Conservation (phyloP, 805 yeast genomes). For the Candida taoyuanica region DNA sequence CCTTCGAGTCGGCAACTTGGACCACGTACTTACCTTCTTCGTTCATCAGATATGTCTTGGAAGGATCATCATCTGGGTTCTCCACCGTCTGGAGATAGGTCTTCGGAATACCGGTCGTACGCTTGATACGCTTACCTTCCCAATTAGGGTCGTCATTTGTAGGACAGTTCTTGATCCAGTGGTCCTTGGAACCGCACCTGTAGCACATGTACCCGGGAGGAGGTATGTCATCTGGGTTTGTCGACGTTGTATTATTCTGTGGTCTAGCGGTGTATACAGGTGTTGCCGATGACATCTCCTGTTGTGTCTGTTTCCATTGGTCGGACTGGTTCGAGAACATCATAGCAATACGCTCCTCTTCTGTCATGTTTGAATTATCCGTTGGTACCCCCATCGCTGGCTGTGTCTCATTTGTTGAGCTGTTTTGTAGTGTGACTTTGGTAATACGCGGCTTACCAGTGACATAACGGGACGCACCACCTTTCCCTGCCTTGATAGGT, state of each 20-base stretch:
- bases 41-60: constrained; percentile 70
- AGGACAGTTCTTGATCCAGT: constrained; percentile 96
- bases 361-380: constrained; percentile 37
- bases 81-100: constrained; percentile 84
- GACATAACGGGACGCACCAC: constrained; percentile 65
- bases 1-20: constrained; percentile 88
- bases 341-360: constrained; percentile 81
- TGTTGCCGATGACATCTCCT: constrained; percentile 79
- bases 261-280: constrained; percentile 56
- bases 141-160: constrained; percentile 88
- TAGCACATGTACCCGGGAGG: constrained; percentile 97
- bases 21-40: constrained; percentile 95
- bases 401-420: constrained; percentile 6
- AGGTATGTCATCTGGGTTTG: constrained; percentile 63
- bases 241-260: constrained; percentile 13
- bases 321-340: constrained; percentile 93
- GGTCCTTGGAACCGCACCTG: constrained; percentile 93
- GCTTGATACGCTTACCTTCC: constrained; percentile 85
- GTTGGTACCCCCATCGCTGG: constrained; percentile 4
- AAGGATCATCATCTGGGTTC: constrained; percentile 65
- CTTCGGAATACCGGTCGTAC: constrained; percentile 97
- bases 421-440: constrained; percentile 24
- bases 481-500: constrained; percentile 37
- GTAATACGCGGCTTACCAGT: constrained; percentile 63
- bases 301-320: constrained; percentile 94